A percentile compares a stretch with the other conserved stretches of the same genome.
These are phyloP conservation scores for Aspergillus pseudonomiae DNA, from an alignment of 2,329 filamentous ascomycete species.

Conservation along the genomic window DNA sequence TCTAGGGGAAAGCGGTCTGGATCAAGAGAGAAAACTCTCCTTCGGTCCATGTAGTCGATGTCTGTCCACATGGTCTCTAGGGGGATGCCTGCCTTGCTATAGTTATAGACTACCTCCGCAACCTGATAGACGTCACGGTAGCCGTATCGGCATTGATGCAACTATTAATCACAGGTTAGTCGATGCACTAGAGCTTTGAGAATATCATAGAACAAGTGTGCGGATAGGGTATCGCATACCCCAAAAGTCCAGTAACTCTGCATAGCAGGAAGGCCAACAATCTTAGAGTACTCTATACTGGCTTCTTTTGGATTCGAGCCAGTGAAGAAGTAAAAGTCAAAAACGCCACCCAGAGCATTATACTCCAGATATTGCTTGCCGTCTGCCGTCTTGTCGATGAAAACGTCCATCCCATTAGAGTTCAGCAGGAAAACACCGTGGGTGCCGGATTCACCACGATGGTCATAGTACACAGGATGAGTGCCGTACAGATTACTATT, in stretches of 20 bases:
- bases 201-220: not conserved
- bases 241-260: constrained; percentile 68
- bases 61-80: constrained; percentile 52
- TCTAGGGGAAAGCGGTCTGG: constrained; percentile 41
- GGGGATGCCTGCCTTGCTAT: constrained; percentile 45
- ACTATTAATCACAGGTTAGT: constrained; percentile 25
- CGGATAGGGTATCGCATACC: constrained; percentile 34
- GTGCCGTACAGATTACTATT: constrained; percentile 71
- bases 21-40: constrained; percentile 45
- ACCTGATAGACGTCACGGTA: constrained; percentile 55
- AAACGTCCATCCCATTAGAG: constrained; percentile 76
- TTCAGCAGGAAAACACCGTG: constrained; percentile 72
- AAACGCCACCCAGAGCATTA: constrained; percentile 73
- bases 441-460: constrained; percentile 59
- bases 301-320: constrained; percentile 63
- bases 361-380: constrained; percentile 75
- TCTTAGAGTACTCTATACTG: constrained; percentile 60
- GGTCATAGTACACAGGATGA: constrained; percentile 76
- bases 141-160: constrained; percentile 66
- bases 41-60: constrained; percentile 46
- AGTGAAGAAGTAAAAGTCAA: constrained; percentile 71
- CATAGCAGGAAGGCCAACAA: constrained; percentile 62
- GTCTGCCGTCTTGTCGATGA: constrained; percentile 64
- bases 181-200: not conserved
- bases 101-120: constrained; percentile 49